Base-by-base conservation (phyloP, 2,329 filamentous ascomycete genomes). In the Graphilbum sp. region DNA sequence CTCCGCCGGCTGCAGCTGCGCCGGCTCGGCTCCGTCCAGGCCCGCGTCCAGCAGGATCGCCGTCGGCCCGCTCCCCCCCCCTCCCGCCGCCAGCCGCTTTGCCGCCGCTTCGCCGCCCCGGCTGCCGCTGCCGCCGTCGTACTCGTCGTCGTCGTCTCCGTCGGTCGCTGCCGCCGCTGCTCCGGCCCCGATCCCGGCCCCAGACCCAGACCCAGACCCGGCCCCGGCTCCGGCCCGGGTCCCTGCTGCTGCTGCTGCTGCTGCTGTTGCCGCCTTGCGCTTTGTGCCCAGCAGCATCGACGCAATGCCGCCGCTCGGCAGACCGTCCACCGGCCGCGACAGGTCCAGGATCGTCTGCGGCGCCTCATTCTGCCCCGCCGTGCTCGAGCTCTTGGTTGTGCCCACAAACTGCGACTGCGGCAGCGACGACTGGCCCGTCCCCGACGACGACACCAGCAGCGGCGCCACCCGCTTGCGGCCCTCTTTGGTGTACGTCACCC, bases 391-490 rank as follows among this genome's bases (percentile, higher is more conserved):
- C 15, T 24, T 75, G 12, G 84, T 75, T 4, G 41, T 37, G 27
- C 85, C 84, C 45, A 95, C 79, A 6, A 96, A 65, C 50, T 92
- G 83, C 18, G 86, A 81, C 51, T 93, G 84, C 1, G 88, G 88
- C 12, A 95, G 62, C 15, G 87, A 93, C 1, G 87, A 92, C 51
- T 87, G 78, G 11, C 83, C 84, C 1, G 79, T 82, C 3, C 83
- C 85, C 9, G 87, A 88, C 0, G 85, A 86, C 1, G 88, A 93
- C 7, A 98, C 84, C 12, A 98, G 67, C 45, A 98, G 66, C 2
- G 90, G 90, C 4, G 86, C 83, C 39, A 98, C 88, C 39, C 90
- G 74, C 61, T 98, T 98, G 61, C 90, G 96, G 23, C 90, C 90
- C 47, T 98, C 88, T 54, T 95, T 96, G 0, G 85, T 93, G 43